A percentile compares a stretch with the other conserved stretches of the same genome.
phyloP scores from a whole-genome alignment of 2,329 filamentous ascomycete species.

The Trichocomaceae sp. region DNA sequence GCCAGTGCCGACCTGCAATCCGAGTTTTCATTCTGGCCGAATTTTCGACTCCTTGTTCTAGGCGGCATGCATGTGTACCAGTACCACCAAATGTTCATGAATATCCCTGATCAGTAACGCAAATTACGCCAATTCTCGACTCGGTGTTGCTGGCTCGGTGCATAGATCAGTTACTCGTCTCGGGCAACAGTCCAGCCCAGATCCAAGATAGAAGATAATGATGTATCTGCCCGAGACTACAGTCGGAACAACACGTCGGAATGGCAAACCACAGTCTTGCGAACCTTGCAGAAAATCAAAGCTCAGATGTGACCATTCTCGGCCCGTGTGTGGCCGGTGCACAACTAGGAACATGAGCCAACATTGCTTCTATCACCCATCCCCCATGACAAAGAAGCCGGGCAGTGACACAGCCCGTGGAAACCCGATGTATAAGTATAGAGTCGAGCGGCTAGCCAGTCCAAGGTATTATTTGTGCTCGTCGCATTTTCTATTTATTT shows the following conservation, averaged over 20 bases:
- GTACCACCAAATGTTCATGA: background rate
- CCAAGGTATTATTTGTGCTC: background rate
- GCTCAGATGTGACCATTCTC: constrained; percentile 30
- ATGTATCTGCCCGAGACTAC: constrained; percentile 9
- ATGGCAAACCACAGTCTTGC: constrained; percentile 32
- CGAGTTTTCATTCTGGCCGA: constrained; percentile 6
- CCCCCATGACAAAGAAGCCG: constrained; percentile 31
- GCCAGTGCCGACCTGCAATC: background rate
- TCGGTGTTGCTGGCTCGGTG: background rate
- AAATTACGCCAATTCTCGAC: background rate
- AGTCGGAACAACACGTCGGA: constrained; percentile 23
- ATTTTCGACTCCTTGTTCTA: background rate
- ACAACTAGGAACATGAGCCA: constrained; percentile 22
- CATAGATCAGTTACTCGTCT: background rate
- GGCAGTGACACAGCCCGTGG: constrained; percentile 11
- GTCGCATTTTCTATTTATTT: background rate
- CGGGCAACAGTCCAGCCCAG: background rate
- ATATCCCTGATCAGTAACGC: background rate
- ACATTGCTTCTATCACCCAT: constrained; percentile 33
- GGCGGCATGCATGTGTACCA: background rate
- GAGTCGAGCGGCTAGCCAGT: constrained; percentile 6
- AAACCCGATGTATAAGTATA: constrained; percentile 15
- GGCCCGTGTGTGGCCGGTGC: constrained; percentile 23
- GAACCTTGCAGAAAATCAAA: constrained; percentile 35
- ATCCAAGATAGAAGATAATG: background rate